These are phyloP conservation scores for Leccinum imitatum DNA, from an alignment of 768 basidiomycete species.

Conservation along the genomic window DNA sequence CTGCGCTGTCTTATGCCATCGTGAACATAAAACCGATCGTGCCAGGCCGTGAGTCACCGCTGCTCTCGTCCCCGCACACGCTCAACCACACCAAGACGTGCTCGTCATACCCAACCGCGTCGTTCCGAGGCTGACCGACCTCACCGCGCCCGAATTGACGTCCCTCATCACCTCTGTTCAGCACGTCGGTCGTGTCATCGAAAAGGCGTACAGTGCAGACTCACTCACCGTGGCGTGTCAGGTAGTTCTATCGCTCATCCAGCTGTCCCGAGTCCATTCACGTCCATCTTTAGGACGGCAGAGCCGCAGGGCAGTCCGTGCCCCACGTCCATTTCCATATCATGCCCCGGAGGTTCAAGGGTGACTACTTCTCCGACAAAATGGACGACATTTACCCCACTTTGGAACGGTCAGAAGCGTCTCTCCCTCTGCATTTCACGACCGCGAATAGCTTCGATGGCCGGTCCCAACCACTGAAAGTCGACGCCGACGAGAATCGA, in stretches of 20 bases:
- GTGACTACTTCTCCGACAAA: slow-evolving; percentile 60
- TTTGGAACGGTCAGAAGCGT: slow-evolving; percentile 63
- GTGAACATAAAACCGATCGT: slow-evolving; percentile 95
- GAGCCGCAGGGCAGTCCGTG: slow-evolving; percentile 72
- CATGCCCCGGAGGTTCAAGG: slow-evolving; percentile 72
- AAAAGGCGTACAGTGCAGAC: slow-evolving; percentile 80
- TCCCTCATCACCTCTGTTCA: slow-evolving; percentile 83
- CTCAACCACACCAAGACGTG: slow-evolving; percentile 46
- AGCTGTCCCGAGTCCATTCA: slow-evolving; percentile 3
- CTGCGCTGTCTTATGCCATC: slow-evolving; percentile 73
- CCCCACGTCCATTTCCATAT: slow-evolving; percentile 95
- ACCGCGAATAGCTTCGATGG: slow-evolving; percentile 13
- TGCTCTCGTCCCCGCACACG: too few species aligned
- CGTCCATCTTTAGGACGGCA: slow-evolving; percentile 64
- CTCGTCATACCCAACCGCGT: slow-evolving; percentile 57
- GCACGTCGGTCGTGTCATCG: slow-evolving; percentile 74
- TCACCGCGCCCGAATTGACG: slow-evolving; percentile 63
- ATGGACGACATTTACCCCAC: slow-evolving; percentile 81
- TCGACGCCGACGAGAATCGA: slow-evolving; percentile 72
- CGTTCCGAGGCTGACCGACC: slow-evolving; percentile 56
- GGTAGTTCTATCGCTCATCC: slow-evolving; percentile 41
- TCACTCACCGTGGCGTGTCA: slow-evolving; percentile 88
- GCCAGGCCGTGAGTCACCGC: slow-evolving; percentile 77
- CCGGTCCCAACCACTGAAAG: slow-evolving; percentile 43
- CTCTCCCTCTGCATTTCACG: slow-evolving; percentile 42